A percentile compares a stretch with the other conserved stretches of the same genome.
phyloP scores from a whole-genome alignment of 2,329 filamentous ascomycete species.

The Fusarium penzigii region DNA sequence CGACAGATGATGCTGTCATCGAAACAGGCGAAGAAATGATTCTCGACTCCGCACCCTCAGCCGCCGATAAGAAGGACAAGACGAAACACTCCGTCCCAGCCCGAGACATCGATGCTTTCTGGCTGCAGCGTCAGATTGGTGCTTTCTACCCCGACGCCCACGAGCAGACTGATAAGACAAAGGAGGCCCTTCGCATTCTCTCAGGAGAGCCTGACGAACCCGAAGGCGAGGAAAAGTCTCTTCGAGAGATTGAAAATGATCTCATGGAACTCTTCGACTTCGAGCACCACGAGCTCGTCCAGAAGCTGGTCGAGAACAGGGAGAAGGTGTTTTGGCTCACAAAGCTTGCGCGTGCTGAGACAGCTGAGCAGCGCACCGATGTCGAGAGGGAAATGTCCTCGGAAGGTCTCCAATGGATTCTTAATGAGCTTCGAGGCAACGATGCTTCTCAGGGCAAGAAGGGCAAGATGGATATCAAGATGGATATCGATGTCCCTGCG shows the following conservation, averaged over 20 bases:
- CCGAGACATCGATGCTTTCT: slow-evolving; percentile 94
- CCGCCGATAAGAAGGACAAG: slow-evolving; percentile 47
- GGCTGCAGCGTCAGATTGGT: slow-evolving; percentile 92
- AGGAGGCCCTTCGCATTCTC: slow-evolving; percentile 78
- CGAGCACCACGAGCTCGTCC: slow-evolving; percentile 89
- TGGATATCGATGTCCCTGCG: slow-evolving; percentile 81
- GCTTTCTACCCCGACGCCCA: slow-evolving; percentile 87
- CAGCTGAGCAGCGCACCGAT: slow-evolving; percentile 71
- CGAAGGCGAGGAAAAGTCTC: slow-evolving; percentile 77
- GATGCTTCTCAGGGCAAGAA: slow-evolving; percentile 60
- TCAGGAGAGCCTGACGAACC: slow-evolving; percentile 69
- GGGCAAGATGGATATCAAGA: slow-evolving; percentile 83
- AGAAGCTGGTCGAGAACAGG: slow-evolving; percentile 86
- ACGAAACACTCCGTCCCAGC: slow-evolving; percentile 70
- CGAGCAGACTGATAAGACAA: slow-evolving; percentile 89
- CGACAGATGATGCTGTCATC: slow-evolving; percentile 51
- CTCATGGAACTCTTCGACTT: slow-evolving; percentile 98
- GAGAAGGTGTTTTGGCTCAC: slow-evolving; percentile 97
- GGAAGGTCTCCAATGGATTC: slow-evolving; percentile 80
- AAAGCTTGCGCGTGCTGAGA: slow-evolving; percentile 78
- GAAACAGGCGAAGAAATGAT: slow-evolving; percentile 82
- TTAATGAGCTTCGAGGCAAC: slow-evolving; percentile 85
- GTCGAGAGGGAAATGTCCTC: slow-evolving; percentile 91
- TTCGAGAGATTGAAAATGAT: slow-evolving; percentile 96
- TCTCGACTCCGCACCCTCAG: slow-evolving; percentile 66